Percentiles rank a stretch among this genome's conserved stretches.
These are phyloP conservation scores for Curvularia verruculosa DNA, from an alignment of 2,329 filamentous ascomycete species.

Conservation along the genomic window DNA sequence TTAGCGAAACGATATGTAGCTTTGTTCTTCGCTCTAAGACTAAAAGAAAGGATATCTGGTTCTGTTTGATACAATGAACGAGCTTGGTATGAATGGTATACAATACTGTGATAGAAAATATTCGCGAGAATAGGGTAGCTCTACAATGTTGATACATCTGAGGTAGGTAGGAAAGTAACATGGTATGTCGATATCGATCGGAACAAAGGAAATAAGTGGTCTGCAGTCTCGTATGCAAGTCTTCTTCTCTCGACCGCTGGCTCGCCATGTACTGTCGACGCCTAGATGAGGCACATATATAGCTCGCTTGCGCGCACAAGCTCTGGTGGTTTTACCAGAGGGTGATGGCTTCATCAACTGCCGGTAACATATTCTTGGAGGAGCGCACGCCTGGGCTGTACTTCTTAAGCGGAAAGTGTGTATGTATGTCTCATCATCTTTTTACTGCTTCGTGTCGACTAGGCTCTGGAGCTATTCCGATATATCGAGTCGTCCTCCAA, in stretches of 20 bases:
- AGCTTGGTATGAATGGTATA: background rate
- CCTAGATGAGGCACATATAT: background rate
- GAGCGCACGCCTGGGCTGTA: background rate
- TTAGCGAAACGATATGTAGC: background rate
- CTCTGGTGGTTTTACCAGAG: slow-evolving; percentile 5
- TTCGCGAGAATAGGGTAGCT: slow-evolving; percentile 1
- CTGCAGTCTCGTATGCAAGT: background rate
- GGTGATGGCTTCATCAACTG: slow-evolving; percentile 1
- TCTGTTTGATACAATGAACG: background rate
- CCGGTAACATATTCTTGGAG: background rate
- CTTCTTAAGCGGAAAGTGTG: background rate
- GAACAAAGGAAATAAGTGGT: slow-evolving; percentile 1
- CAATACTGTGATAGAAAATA: background rate
- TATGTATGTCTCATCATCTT: background rate
- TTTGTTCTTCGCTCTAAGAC: background rate
- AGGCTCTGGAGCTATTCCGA: background rate
- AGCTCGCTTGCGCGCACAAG: background rate
- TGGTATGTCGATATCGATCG: background rate
- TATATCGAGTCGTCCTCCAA: background rate
- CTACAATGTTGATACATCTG: background rate
- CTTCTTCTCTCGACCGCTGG: background rate
- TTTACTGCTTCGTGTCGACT: background rate
- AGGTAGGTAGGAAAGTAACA: background rate
- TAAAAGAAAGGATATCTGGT: background rate
- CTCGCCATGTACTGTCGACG: background rate